phyloP scores from a whole-genome alignment of 2,329 filamentous ascomycete genomes.

The Pseudopithomyces maydicus region DNA sequence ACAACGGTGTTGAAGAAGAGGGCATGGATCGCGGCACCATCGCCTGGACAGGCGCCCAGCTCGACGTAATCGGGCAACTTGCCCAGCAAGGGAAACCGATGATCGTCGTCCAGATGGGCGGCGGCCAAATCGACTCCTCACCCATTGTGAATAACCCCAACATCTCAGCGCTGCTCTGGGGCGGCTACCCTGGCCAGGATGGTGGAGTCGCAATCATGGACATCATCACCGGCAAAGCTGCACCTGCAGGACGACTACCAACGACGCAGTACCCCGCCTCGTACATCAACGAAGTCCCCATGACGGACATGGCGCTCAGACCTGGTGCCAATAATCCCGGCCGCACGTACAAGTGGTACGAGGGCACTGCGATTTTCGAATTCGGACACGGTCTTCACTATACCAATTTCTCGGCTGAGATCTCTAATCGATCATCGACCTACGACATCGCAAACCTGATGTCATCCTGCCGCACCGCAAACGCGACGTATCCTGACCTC shows the following conservation, averaged over 20 bases:
- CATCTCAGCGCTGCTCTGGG: constrained; percentile 61
- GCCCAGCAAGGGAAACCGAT: constrained; percentile 55
- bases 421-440: constrained; percentile 10
- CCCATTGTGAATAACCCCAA: constrained; percentile 54
- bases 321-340: constrained; percentile 54
- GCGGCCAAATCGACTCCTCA: constrained; percentile 57
- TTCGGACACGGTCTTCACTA: constrained; percentile 66
- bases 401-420: constrained; percentile 55
- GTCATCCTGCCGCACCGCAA: constrained; percentile 37
- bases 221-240: constrained; percentile 56
- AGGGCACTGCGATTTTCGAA: constrained; percentile 51
- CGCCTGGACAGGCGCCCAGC: constrained; percentile 58
- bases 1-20: constrained; percentile 59
- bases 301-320: constrained; percentile 62
- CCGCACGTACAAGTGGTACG: constrained; percentile 60
- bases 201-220: constrained; percentile 62
- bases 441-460: constrained; percentile 46
- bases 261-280: constrained; percentile 61
- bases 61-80: constrained; percentile 57
- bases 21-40: constrained; percentile 57
- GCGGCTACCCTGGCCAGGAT: constrained; percentile 64
- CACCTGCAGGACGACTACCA: constrained; percentile 61
- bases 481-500: constrained; percentile 20
- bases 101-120: constrained; percentile 58
- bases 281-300: constrained; percentile 55